These are phyloP conservation scores for Jackrogersella minutella DNA, from an alignment of 495 filamentous ascomycete genomes.

Conservation along the genomic window DNA sequence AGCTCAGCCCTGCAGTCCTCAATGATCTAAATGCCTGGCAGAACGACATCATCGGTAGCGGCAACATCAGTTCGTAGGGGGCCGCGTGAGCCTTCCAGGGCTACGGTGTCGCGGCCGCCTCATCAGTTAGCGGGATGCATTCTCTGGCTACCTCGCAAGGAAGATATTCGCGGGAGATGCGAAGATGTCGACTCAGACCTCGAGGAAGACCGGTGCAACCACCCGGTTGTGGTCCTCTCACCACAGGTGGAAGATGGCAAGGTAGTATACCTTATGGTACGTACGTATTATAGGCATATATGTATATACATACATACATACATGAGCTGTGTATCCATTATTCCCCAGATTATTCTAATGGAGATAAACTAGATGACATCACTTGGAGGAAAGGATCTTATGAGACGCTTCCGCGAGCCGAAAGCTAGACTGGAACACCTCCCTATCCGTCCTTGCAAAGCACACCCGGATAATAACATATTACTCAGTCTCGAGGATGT, in stretches of 20 bases:
- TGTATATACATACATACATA: too few relatives aligned
- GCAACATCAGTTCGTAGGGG: conserved; percentile 4
- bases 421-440: conserved; percentile 35
- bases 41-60: conserved; percentile 21
- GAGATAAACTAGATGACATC: conserved; percentile 42
- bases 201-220: conserved; percentile 39
- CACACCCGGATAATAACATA: conserved; percentile 45
- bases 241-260: conserved; percentile 18
- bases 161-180: conserved; percentile 6
- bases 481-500: conserved; percentile 33
- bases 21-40: conserved; percentile 22
- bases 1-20: not conserved
- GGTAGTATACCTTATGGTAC: conserved; percentile 34
- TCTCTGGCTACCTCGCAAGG: conserved; percentile 38
- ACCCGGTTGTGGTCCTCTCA: conserved; percentile 43
- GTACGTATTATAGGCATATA: conserved; percentile 16
- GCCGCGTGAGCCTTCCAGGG: conserved; percentile 8
- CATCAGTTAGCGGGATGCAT: conserved; percentile 37
- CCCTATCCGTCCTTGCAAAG: conserved; percentile 38
- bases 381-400: conserved; percentile 37
- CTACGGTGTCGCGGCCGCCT: not conserved
- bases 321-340: not conserved
- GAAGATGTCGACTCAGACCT: conserved; percentile 20
- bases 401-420: conserved; percentile 17
- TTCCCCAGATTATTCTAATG: not conserved